These are phyloP conservation scores for Rutstroemia sp. DNA, from an alignment of 2,329 filamentous ascomycete species.

Conservation along the genomic window DNA sequence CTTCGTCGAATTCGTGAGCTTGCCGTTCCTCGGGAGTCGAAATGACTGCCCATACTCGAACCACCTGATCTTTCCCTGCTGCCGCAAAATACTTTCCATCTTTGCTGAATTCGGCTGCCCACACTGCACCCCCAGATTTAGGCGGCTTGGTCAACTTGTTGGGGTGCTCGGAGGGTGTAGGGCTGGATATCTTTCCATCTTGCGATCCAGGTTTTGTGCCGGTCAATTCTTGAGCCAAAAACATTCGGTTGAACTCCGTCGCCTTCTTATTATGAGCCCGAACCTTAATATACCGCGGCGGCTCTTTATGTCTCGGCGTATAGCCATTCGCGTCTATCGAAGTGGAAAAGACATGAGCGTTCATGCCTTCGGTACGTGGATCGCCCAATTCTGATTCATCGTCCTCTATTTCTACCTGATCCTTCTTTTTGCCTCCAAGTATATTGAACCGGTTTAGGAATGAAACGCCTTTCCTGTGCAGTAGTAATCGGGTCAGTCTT, in stretches of 20 bases:
- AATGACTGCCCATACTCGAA: constrained; percentile 85
- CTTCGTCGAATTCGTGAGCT: constrained; percentile 65
- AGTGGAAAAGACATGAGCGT: constrained; percentile 75
- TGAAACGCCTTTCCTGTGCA: constrained; percentile 70
- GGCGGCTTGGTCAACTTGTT: constrained; percentile 21
- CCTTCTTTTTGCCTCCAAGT: constrained; percentile 69
- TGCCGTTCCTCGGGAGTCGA: constrained; percentile 72
- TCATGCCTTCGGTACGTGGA: constrained; percentile 67
- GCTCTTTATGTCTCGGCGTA: constrained; percentile 80
- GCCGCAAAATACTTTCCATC: constrained; percentile 88
- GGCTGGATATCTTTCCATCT: constrained; percentile 24
- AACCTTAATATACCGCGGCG: constrained; percentile 85
- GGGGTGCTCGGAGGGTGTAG: constrained; percentile 17
- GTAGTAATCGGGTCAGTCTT: not conserved
- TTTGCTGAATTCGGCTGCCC: constrained; percentile 87
- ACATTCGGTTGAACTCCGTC: constrained; percentile 77
- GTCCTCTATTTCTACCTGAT: constrained; percentile 40
- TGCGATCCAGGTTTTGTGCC: constrained; percentile 40
- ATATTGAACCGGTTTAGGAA: constrained; percentile 80
- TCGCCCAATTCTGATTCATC: constrained; percentile 66
- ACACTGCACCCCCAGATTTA: constrained; percentile 58
- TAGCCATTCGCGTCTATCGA: constrained; percentile 63
- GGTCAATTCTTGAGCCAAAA: constrained; percentile 84
- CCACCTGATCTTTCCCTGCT: constrained; percentile 79
- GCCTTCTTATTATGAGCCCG: constrained; percentile 72